phyloP scores from a whole-genome alignment of 83 land plant species.

The Diphasiastrum complanatum region DNA sequence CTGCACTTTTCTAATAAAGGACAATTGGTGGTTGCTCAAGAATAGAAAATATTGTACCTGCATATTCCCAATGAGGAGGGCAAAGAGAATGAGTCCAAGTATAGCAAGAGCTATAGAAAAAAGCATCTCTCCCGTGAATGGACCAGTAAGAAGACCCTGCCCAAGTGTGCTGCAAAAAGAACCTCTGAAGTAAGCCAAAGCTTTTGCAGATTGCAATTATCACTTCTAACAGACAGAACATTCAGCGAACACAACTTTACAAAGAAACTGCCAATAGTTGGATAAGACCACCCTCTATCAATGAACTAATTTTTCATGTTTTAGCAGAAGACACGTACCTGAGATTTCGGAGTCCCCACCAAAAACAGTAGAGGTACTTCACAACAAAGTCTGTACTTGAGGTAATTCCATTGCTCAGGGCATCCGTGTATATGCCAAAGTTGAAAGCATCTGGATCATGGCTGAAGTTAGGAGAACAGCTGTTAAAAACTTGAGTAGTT shows the following conservation, averaged over 20 bases:
- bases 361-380: slow-evolving; percentile 77
- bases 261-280: too few relatives aligned
- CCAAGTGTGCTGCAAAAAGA: slow-evolving; percentile 14
- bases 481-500: slow-evolving; percentile 34
- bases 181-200: background rate
- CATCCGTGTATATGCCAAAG: slow-evolving; percentile 61
- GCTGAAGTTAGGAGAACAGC: slow-evolving; percentile 23
- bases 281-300: too few relatives aligned
- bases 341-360: slow-evolving; percentile 78
- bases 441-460: slow-evolving; percentile 8
- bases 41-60: too few relatives aligned
- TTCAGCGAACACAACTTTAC: slow-evolving; percentile 1
- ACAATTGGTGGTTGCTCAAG: too few relatives aligned
- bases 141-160: background rate
- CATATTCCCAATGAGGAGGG: background rate
- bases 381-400: slow-evolving; percentile 33
- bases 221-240: background rate
- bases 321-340: slow-evolving; percentile 42
- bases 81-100: background rate
- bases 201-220: background rate
- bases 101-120: slow-evolving; percentile 8
- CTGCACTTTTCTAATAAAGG: too few relatives aligned
- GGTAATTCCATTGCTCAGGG: slow-evolving; percentile 42
- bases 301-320: too few relatives aligned
- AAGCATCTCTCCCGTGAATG: slow-evolving; percentile 7